phyloP scores from a whole-genome alignment of 139 green algal species.

The Volvox reticuliferus region DNA sequence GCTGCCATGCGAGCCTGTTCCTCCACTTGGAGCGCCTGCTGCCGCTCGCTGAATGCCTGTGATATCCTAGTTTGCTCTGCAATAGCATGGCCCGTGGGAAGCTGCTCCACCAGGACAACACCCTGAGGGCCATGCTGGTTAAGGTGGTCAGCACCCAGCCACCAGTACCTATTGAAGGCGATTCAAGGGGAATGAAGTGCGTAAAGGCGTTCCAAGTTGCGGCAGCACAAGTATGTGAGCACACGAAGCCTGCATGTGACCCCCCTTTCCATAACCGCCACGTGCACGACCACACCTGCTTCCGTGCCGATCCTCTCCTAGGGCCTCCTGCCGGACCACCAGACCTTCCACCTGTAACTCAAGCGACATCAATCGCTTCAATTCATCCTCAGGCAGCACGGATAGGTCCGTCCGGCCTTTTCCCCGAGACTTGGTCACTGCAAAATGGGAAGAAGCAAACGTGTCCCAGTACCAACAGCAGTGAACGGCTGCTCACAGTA shows the following conservation, averaged over 20 bases:
- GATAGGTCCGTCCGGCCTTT: constrained; percentile 32
- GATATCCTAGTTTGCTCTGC: background rate
- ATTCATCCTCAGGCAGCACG: constrained; percentile 49
- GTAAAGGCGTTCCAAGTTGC: too few species aligned
- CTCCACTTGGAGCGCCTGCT: background rate
- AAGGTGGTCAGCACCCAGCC: constrained; percentile 30
- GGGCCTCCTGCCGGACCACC: constrained; percentile 38
- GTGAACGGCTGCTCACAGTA: too few species aligned
- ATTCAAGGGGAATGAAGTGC: too few species aligned
- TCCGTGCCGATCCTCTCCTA: constrained; percentile 74
- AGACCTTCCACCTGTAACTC: constrained; percentile 56
- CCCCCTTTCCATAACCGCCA: too few species aligned
- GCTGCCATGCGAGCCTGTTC: constrained; percentile 17
- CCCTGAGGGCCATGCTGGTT: background rate
- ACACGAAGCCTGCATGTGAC: too few species aligned
- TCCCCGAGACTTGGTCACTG: background rate
- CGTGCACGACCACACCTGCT: constrained; percentile 64
- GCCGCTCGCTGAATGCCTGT: background rate
- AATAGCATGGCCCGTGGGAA: background rate
- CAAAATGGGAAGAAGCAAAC: background rate
- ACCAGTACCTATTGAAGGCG: constrained; percentile 35
- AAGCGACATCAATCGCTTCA: constrained; percentile 61
- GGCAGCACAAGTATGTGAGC: too few species aligned
- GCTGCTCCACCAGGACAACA: constrained; percentile 29
- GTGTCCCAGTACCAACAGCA: too few species aligned